Conservation (phyloP, 441 rosid species). For the Rhodomyrtus psidioides region DNA sequence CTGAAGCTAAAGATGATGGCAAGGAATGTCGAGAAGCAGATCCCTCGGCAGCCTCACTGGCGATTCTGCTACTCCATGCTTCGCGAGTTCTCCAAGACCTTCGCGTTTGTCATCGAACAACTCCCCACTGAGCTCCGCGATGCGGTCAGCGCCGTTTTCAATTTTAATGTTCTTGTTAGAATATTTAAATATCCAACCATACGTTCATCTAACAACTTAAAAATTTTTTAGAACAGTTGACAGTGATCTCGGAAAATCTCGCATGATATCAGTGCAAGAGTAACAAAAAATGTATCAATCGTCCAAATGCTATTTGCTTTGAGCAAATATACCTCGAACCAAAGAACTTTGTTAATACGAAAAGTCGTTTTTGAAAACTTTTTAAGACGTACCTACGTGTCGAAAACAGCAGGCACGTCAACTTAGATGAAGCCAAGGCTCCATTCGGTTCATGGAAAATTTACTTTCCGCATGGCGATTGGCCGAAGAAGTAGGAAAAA, state of each 20-base stretch:
- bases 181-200: background rate
- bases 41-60: background rate
- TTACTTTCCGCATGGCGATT: no score
- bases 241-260: no score
- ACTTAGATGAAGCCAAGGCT: background rate
- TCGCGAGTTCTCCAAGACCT: background rate
- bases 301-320: background rate
- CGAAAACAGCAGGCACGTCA: background rate
- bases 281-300: no score
- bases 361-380: background rate
- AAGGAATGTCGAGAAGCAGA: background rate
- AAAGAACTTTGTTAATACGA: no score
- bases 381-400: background rate
- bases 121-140: background rate
- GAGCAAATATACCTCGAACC: background rate
- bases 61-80: background rate
- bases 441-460: no score
- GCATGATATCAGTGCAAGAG: fast-evolving
- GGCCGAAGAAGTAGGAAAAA: no score
- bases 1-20: background rate
- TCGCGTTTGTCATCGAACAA: background rate
- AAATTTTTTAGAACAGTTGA: fast-evolving
- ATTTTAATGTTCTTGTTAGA: background rate
- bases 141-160: background rate
- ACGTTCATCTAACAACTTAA: fast-evolving